Evolutionary conservation across 2,329 filamentous ascomycete species (phyloP).

Genomic region (Penicillium sp.): DNA sequence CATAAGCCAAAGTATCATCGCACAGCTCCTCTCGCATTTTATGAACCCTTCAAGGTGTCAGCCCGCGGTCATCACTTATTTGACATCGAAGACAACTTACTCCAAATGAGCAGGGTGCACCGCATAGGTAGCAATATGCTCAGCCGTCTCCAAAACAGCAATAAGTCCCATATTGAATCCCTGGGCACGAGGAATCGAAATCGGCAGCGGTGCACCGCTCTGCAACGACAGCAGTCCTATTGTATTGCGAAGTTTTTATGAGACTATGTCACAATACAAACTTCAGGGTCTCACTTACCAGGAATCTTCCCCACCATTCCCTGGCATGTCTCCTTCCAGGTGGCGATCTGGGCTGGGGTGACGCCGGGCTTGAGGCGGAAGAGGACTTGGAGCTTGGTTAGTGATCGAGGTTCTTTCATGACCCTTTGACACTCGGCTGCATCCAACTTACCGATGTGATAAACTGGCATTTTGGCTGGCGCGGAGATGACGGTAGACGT

Average conservation of each 20-base stretch:
- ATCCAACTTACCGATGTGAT: constrained; percentile 38
- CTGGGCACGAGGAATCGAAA: constrained; percentile 43
- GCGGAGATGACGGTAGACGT: neutral
- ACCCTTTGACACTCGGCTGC: neutral
- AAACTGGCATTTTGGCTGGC: constrained; percentile 38
- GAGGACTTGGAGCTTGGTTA: constrained; percentile 33
- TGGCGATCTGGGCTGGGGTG: constrained; percentile 31
- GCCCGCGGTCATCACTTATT: neutral
- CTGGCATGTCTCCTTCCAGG: constrained; percentile 31
- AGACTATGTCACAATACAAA: neutral
- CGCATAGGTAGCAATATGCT: constrained; percentile 45
- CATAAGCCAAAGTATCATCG: constrained; percentile 44
- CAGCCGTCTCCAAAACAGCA: constrained; percentile 46
- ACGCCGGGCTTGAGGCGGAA: constrained; percentile 45
- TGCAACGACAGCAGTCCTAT: constrained; percentile 38
- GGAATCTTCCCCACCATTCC: constrained; percentile 46
- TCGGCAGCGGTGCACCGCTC: constrained; percentile 36
- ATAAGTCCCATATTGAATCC: constrained; percentile 48
- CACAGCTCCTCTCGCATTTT: constrained; percentile 43
- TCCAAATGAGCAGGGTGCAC: constrained; percentile 47
- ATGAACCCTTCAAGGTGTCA: constrained; percentile 32
- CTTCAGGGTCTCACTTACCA: constrained; percentile 19
- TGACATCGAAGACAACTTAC: constrained; percentile 31
- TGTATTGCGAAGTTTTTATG: neutral
- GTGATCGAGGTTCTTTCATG: neutral